A percentile compares a stretch with the other conserved stretches of the same genome.
Evolutionary conservation across 495 filamentous ascomycete species (phyloP).

Genomic region (Trichodelitschia bisporula): DNA sequence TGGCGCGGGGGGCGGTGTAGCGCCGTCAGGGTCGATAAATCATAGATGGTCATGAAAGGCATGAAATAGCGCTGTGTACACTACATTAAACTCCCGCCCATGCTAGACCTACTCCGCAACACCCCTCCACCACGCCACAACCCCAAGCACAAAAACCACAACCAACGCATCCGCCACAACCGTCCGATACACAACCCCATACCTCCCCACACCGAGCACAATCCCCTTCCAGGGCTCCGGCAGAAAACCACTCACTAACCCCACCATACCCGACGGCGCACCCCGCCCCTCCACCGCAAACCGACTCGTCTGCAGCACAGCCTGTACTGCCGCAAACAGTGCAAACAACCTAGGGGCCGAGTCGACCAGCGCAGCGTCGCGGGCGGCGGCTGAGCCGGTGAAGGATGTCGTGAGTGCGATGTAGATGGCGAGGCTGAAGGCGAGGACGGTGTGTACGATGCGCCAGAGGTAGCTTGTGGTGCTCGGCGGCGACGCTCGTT

Average conservation of each 20-base stretch:
- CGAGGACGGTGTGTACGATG: constrained; percentile 48
- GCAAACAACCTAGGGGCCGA: constrained; percentile 27
- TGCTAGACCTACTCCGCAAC: too few relatives aligned
- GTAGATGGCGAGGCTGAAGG: constrained; percentile 45
- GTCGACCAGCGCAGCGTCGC: constrained; percentile 6
- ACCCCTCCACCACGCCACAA: constrained; percentile 37
- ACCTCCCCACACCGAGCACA: constrained; percentile 33
- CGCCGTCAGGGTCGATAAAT: too few relatives aligned
- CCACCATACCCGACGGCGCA: constrained; percentile 27
- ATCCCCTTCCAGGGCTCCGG: constrained; percentile 31
- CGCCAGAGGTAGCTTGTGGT: constrained; percentile 42
- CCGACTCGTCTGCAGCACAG: constrained; percentile 40
- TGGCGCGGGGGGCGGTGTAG: too few relatives aligned
- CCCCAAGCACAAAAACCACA: constrained; percentile 55
- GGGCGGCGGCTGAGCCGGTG: constrained; percentile 19
- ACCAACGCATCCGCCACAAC: constrained; percentile 39
- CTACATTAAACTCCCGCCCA: too few relatives aligned
- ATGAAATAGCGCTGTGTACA: too few relatives aligned
- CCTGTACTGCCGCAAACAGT: constrained; percentile 59
- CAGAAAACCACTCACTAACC: too few relatives aligned
- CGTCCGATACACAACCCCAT: constrained; percentile 40
- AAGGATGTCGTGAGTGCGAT: constrained; percentile 38
- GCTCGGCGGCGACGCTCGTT: constrained; percentile 16
- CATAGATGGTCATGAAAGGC: too few relatives aligned
- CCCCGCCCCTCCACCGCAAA: constrained; percentile 39